phyloP scores from a whole-genome alignment of 257 asterid species.

The Solanum neorickii region DNA sequence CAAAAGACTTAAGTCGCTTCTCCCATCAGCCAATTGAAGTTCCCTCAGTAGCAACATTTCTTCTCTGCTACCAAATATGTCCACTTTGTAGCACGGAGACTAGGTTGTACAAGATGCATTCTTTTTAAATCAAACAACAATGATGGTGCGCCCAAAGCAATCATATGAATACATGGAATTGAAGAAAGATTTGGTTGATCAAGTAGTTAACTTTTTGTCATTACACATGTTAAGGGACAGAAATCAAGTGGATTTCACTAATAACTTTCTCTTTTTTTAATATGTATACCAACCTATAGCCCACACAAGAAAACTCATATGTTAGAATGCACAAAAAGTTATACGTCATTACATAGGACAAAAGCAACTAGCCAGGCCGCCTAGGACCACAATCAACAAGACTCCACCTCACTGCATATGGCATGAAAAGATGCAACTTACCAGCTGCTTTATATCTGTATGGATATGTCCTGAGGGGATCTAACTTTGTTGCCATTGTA shows the following conservation, averaged over 20 bases:
- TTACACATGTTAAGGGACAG: not conserved
- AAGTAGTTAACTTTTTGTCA: not conserved
- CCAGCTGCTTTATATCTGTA: slow-evolving; percentile 94
- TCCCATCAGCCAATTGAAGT: not conserved
- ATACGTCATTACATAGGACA: not conserved
- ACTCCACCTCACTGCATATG: not conserved
- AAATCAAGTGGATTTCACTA: not conserved
- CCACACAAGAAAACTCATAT: not conserved
- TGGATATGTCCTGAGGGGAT: slow-evolving; percentile 89
- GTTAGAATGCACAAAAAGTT: not conserved
- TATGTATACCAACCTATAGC: not conserved
- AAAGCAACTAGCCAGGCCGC: not conserved
- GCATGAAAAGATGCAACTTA: slow-evolving; percentile 13
- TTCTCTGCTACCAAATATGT: not conserved
- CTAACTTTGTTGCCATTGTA: slow-evolving; percentile 65
- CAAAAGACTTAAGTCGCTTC: not conserved
- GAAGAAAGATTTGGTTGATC: not conserved
- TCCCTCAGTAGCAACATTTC: not conserved
- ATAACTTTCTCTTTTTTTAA: not conserved
- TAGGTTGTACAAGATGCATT: not conserved
- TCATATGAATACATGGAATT: not conserved
- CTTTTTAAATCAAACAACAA: not conserved
- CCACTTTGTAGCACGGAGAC: not conserved
- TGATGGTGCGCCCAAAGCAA: not conserved
- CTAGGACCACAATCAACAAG: not conserved